Evolutionary conservation across 441 rosid genomes (phyloP).

Genomic region (Adansonia gregorii): DNA sequence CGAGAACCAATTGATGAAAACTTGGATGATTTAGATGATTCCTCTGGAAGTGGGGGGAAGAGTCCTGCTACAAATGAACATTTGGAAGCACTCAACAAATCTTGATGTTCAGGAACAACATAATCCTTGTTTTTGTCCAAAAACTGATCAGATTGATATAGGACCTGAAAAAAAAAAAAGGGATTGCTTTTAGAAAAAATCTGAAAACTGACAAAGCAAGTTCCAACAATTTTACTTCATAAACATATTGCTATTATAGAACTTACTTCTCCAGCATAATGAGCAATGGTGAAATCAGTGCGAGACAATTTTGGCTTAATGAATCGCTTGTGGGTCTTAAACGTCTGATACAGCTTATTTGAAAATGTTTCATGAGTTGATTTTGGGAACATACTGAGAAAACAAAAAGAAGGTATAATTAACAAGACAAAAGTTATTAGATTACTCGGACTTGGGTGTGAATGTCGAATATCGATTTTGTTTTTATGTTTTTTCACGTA

Average conservation of each 20-base stretch:
- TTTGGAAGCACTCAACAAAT: constrained; percentile 71
- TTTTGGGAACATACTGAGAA: constrained; percentile 96
- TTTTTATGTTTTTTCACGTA: too few species aligned
- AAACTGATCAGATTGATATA: constrained; percentile 92
- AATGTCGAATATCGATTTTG: too few species aligned
- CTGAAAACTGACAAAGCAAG: constrained; percentile 11
- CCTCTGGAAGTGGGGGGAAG: constrained; percentile 90
- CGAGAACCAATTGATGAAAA: constrained; percentile 98
- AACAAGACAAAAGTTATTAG: constrained; percentile 7
- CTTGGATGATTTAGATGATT: constrained; percentile 89
- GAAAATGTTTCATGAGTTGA: constrained; percentile 98
- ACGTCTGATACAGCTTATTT: constrained; percentile 93
- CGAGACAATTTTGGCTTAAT: constrained; percentile 95
- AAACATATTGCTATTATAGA: neutral
- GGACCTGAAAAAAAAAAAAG: constrained; percentile 56
- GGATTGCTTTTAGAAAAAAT: neutral
- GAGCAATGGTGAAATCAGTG: constrained; percentile 85
- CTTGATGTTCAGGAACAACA: constrained; percentile 96
- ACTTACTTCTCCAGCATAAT: constrained; percentile 98
- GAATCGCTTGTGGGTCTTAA: constrained; percentile 83
- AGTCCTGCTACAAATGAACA: constrained; percentile 92
- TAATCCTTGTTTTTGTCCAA: constrained; percentile 99
- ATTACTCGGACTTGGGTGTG: too few species aligned
- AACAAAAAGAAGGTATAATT: constrained; percentile 19
- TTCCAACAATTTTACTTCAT: neutral